A percentile compares a stretch with the other conserved stretches of the same genome.
Evolutionary conservation across 1,139 yeast genomes (phyloP).

Genomic region (Keqinozyma sinolaborantium): DNA sequence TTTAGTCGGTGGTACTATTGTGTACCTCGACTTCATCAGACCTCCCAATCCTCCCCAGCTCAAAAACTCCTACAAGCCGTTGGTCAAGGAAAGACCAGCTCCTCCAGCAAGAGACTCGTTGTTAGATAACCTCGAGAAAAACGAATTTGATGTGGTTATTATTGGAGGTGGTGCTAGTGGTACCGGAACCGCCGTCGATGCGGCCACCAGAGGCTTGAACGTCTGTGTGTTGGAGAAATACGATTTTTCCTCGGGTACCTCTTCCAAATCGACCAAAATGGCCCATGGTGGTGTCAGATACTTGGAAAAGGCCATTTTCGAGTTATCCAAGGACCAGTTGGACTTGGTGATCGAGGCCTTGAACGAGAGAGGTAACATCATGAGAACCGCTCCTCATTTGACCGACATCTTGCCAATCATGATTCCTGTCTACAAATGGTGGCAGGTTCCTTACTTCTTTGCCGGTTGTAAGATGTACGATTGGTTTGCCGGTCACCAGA

Average conservation of each 20-base stretch:
- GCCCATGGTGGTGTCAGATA: conserved; percentile 98
- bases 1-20: conserved; percentile 33
- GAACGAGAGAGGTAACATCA: conserved; percentile 85
- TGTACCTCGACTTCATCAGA: conserved; percentile 41
- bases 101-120: conserved; percentile 37
- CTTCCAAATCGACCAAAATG: conserved; percentile 94
- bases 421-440: conserved; percentile 93
- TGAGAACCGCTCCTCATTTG: conserved; percentile 91
- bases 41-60: conserved; percentile 31
- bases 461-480: conserved; percentile 92
- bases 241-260: conserved; percentile 90
- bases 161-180: conserved; percentile 98
- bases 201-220: conserved; percentile 84
- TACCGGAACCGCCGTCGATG: conserved; percentile 90
- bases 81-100: conserved; percentile 28
- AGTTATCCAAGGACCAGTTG: conserved; percentile 84
- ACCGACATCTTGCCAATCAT: conserved; percentile 84
- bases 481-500: conserved; percentile 87
- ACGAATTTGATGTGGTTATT: conserved; percentile 72
- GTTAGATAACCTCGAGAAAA: conserved; percentile 27
- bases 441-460: conserved; percentile 96
- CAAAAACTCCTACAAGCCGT: conserved; percentile 32
- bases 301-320: conserved; percentile 91
- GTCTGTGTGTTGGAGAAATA: conserved; percentile 83
- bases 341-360: conserved; percentile 92